Percentiles rank a stretch among this genome's conserved stretches.
phyloP scores from a whole-genome alignment of 2,329 filamentous ascomycete species.

The Fusarium torulosum region DNA sequence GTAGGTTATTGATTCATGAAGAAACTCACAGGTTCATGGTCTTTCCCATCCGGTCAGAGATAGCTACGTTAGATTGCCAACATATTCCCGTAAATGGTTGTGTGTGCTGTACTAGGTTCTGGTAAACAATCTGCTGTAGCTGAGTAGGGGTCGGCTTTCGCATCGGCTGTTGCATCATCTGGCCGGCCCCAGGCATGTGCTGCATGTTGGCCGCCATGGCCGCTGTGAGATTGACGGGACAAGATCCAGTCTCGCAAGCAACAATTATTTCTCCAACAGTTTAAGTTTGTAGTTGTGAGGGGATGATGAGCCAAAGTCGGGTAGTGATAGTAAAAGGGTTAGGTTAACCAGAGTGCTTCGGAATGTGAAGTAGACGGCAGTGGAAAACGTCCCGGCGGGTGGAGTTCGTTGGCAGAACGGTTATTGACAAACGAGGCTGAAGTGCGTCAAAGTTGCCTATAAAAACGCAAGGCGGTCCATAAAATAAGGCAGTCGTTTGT shows the following conservation, averaged over 20 bases:
- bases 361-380: not conserved
- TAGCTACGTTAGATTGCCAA: slow-evolving; percentile 57
- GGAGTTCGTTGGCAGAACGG: slow-evolving; percentile 6
- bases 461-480: slow-evolving; percentile 50
- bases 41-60: slow-evolving; percentile 59
- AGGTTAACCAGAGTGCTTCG: slow-evolving; percentile 1
- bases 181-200: slow-evolving; percentile 65
- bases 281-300: slow-evolving; percentile 11
- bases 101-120: slow-evolving; percentile 54
- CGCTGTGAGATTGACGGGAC: slow-evolving; percentile 50
- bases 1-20: slow-evolving; percentile 1
- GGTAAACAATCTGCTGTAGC: slow-evolving; percentile 57
- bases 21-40: slow-evolving; percentile 57
- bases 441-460: slow-evolving; percentile 48
- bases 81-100: slow-evolving; percentile 50
- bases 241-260: slow-evolving; percentile 37
- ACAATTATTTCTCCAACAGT: slow-evolving; percentile 16
- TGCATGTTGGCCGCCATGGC: slow-evolving; percentile 72
- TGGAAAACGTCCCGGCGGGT: slow-evolving; percentile 22
- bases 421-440: slow-evolving; percentile 34
- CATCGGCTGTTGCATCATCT: slow-evolving; percentile 61
- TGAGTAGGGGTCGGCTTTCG: slow-evolving; percentile 50
- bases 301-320: slow-evolving; percentile 4
- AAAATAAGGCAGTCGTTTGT: slow-evolving; percentile 47
- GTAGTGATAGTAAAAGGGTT: not conserved